Percentiles rank a stretch among this genome's conserved stretches.
These are phyloP conservation scores for Microbotryum lychnidis-dioicae DNA, from an alignment of 1,284 basidiomycete genomes.

Conservation along the genomic window DNA sequence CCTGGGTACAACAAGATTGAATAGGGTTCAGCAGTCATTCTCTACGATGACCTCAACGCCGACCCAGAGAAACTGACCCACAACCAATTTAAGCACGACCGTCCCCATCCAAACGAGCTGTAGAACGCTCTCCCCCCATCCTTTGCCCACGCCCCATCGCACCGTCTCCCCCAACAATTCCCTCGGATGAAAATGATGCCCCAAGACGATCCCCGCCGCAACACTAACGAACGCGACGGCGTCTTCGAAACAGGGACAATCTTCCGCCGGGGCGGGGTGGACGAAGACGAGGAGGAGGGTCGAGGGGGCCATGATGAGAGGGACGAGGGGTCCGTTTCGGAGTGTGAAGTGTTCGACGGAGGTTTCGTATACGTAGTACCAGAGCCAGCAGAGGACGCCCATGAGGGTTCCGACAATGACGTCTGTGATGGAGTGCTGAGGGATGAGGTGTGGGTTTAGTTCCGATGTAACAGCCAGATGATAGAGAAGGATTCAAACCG, in stretches of 20 bases:
- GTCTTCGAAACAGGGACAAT: constrained; percentile 97
- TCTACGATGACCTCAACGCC: no score
- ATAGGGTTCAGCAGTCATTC: no score
- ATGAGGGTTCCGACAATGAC: constrained; percentile 37
- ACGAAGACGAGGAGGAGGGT: constrained; percentile 66
- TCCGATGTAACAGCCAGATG: no score
- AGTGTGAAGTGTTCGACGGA: constrained; percentile 3
- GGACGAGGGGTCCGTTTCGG: constrained; percentile 45
- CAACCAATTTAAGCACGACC: constrained; percentile 25
- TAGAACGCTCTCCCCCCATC: neutral
- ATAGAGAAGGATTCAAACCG: no score
- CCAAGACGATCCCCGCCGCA: constrained; percentile 64
- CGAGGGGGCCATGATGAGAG: constrained; percentile 56
- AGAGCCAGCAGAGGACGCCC: constrained; percentile 32
- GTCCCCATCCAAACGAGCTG: constrained; percentile 12
- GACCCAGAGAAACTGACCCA: constrained; percentile 24
- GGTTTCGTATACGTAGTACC: constrained; percentile 8
- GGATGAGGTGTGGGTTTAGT: no score
- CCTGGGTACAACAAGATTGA: constrained; percentile 32
- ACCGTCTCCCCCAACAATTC: constrained; percentile 4
- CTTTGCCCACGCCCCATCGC: neutral
- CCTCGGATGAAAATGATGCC: constrained; percentile 50
- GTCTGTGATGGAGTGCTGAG: constrained; percentile 39
- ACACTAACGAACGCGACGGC: constrained; percentile 87
- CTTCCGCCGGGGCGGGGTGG: constrained; percentile 78